A percentile compares a stretch with the other conserved stretches of the same genome.
Evolutionary conservation across 768 basidiomycete species (phyloP).

Genomic region (Trametes coccinea): DNA sequence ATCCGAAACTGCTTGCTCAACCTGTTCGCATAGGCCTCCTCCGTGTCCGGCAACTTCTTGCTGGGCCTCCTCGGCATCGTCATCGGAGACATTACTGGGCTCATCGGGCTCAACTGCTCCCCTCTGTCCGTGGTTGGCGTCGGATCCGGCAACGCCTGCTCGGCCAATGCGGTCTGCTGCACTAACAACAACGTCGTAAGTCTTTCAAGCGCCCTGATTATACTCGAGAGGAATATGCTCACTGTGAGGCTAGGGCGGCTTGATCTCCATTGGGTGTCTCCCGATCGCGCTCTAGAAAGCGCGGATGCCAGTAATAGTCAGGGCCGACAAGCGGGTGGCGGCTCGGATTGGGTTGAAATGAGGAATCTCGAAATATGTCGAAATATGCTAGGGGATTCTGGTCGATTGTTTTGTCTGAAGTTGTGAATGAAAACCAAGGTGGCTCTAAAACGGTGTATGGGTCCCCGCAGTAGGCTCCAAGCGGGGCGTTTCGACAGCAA

Average conservation of each 20-base stretch:
- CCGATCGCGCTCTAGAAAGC: not conserved
- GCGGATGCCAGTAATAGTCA: no score
- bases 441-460: no score
- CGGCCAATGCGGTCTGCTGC: conserved; percentile 20
- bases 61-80: conserved; percentile 22
- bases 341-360: no score
- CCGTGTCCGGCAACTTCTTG: not conserved
- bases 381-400: no score
- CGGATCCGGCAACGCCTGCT: conserved; percentile 18
- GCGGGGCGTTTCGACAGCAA: no score
- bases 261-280: conserved; percentile 7
- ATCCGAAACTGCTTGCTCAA: no score
- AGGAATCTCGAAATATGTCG: no score
- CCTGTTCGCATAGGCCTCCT: not conserved
- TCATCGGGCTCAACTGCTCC: conserved; percentile 21
- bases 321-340: no score
- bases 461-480: no score
- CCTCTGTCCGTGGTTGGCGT: conserved; percentile 18
- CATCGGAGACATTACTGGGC: conserved; percentile 11
- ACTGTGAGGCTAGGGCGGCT: not conserved
- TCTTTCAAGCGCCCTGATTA: not conserved
- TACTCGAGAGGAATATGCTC: no score
- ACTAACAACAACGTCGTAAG: conserved; percentile 18
- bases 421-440: no score
- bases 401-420: no score